Base-by-base conservation (phyloP, 2,329 filamentous ascomycete species). In the Sporothrix pallida region DNA sequence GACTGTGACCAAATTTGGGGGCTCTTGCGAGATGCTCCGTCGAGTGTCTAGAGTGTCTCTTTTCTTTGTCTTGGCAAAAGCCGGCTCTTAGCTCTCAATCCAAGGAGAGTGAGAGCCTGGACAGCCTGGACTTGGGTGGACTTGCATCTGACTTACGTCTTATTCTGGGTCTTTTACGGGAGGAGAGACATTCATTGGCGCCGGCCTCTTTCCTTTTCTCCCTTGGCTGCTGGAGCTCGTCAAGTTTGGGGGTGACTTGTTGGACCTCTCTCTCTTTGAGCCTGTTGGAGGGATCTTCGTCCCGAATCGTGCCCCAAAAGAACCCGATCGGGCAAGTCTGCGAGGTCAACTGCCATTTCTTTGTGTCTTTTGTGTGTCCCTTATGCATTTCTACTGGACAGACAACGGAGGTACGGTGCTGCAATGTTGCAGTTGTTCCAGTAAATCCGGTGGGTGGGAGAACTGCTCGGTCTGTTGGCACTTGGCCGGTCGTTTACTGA, bases 41-140 rank as follows among this genome's bases (percentile, higher is more conserved):
- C 23, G 23, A 26, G 23, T 26, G 23, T 26, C 23, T 26, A 26
- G 23, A 37, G 31, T 37, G n/a, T 31, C 46, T 46, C 46, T 65
- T 50, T 67, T 50, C 63, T 67, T 67, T 67, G 63, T 50, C 63
- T 67, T 67, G 63, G 62, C 63, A 23, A 65, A n/a, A n/a, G 31
- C 37, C 31, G 26, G 31, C 10, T 44, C 9, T 20, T 63, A 17
- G 17, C 44, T 20, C 37, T 37, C 23, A 26, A 26, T 26, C 23
- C 23, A 26, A 26, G 23, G 23, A 3, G 23, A 26, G 23, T 26
- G 23, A 26, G 23, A 3, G 23, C 23, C 23, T 26, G 23, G 23
- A 26, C 23, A n/a, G n/a, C n/a, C n/a, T n/a, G n/a, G n/a, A n/a
- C n/a, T n/a, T n/a, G n/a, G n/a, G n/a, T n/a, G n/a, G 31, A 31